phyloP scores from a whole-genome alignment of 805 yeast genomes.

The Metschnikowia continentalis region DNA sequence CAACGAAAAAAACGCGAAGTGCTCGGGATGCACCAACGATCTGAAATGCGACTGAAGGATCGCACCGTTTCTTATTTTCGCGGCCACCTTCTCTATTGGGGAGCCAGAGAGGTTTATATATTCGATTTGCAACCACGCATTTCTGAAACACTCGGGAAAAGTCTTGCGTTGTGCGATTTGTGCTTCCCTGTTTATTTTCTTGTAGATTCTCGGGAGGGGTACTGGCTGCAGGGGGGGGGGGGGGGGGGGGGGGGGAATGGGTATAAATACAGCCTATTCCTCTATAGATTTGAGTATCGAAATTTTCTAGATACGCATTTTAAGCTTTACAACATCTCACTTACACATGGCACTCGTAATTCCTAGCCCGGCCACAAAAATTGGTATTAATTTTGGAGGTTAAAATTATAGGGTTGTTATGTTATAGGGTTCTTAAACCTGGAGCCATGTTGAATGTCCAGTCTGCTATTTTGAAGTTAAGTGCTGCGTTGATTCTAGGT shows the following conservation, averaged over 20 bases:
- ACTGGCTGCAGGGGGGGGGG: not conserved
- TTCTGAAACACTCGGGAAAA: not conserved
- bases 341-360: no score
- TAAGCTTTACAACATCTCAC: no score
- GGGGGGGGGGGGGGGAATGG: not conserved
- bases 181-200: not conserved
- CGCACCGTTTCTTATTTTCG: constrained; percentile 1
- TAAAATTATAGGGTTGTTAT: no score
- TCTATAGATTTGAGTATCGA: not conserved
- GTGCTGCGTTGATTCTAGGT: no score
- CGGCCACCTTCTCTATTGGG: not conserved
- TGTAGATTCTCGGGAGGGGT: not conserved
- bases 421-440: no score
- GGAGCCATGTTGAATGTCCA: no score
- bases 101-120: not conserved
- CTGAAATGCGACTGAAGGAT: not conserved
- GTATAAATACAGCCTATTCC: not conserved
- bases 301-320: no score
- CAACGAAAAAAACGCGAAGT: constrained; percentile 3
- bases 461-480: no score
- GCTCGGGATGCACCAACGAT: not conserved
- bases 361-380: no score
- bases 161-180: not conserved
- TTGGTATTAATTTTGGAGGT: no score
- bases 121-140: constrained; percentile 1